Evolutionary conservation across 208 protist genomes (phyloP), one percentile per base, ranked within the genome.

Genomic region (Trypanosoma mega): DNA sequence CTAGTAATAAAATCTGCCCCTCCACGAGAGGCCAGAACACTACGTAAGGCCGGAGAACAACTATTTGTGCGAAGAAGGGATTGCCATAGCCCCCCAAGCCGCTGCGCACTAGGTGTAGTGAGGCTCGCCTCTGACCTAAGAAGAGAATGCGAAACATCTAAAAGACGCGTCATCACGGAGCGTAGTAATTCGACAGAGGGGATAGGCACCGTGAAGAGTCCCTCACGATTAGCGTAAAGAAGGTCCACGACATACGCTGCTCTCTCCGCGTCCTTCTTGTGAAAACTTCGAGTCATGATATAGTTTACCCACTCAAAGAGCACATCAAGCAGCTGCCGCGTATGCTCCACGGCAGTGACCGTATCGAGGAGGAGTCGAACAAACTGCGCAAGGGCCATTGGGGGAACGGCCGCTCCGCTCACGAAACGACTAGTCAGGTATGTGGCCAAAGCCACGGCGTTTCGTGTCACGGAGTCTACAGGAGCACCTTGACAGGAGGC

Each of bases 281-380:
- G 73, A 37, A 78, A 85, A 1, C 44, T 55, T 20, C 45, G 41
- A 29, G 57, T 75, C 36, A 74, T 74, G n/a, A 91, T 30, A 59
- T 73, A 80, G 57, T 81, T 68, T 11, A 83, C 56, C 81, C 85
- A 92, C 54, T 88, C 81, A 44, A 82, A 87, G 12, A 92, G 52
- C 9, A 65, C 61, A 24, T 72, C 79, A 21, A 67, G 71, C 6
- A 60, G 37, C 21, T 37, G 55, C 48, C 68, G 71, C 29, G 61
- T 45, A 14, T 76, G 60, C 37, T 78, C 68, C 23, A 74, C 61
- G 5, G 55, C 26, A 24, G 74, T 53, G 31, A 84, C 43, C 18
- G 54, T 60, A 24, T 41, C 29, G 2, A 85, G 66, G 2, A 85
- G 48, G 39, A 73, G 72, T 27, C 65, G 63, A 49, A 82, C 71